Evolutionary conservation across 2,329 filamentous ascomycete genomes (phyloP).

Genomic region (Fusarium liriodendri): DNA sequence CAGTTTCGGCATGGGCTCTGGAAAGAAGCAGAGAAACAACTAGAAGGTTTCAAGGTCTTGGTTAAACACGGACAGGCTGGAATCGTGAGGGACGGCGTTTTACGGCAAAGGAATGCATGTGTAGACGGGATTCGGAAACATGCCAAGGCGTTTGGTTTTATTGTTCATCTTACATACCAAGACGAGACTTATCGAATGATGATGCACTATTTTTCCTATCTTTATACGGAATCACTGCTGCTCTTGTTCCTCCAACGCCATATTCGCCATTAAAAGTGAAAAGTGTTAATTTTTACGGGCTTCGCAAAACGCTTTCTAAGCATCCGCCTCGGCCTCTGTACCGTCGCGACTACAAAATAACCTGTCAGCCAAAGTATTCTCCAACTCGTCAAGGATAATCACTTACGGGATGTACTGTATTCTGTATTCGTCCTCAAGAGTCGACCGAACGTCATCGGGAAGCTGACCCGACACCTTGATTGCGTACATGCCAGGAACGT

Average conservation of each 20-base stretch:
- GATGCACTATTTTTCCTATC: slow-evolving; percentile 12
- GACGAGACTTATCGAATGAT: slow-evolving; percentile 32
- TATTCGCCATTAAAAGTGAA: slow-evolving; percentile 44
- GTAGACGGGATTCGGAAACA: slow-evolving; percentile 6
- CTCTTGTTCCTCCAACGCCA: slow-evolving; percentile 45
- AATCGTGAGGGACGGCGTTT: background rate
- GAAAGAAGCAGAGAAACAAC: slow-evolving; percentile 63
- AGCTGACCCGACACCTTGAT: slow-evolving; percentile 91
- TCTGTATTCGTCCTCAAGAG: slow-evolving; percentile 72
- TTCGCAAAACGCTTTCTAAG: slow-evolving; percentile 44
- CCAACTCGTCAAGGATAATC: too few species aligned
- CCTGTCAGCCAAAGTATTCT: too few species aligned
- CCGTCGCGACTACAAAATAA: slow-evolving; percentile 62
- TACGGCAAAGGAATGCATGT: background rate
- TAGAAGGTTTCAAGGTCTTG: slow-evolving; percentile 14
- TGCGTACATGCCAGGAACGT: slow-evolving; percentile 90
- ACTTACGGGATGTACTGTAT: slow-evolving; percentile 73
- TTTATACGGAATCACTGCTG: slow-evolving; percentile 22
- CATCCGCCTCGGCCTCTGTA: slow-evolving; percentile 63
- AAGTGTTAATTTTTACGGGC: slow-evolving; percentile 13
- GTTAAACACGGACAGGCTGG: background rate
- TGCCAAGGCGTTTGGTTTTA: slow-evolving; percentile 34
- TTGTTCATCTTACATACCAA: slow-evolving; percentile 46
- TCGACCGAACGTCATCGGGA: slow-evolving; percentile 71
- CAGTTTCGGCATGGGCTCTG: slow-evolving; percentile 57